Evolutionary conservation across 805 yeast species (phyloP), one percentile per base, ranked within the genome.

Genomic region (Pichia deserticola): DNA sequence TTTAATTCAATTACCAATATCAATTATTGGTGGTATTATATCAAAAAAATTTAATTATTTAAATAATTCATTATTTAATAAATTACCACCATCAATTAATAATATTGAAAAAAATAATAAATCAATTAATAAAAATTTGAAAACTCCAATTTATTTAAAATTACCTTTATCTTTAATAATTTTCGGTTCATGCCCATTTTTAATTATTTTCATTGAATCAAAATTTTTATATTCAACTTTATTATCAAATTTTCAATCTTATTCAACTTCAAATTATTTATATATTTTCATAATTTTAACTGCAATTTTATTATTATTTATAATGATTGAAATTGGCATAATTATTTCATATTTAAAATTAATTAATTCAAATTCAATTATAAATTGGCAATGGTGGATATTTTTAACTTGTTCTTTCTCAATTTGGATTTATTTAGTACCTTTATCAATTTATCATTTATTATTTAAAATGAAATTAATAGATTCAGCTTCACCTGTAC

Each of bases 371-470:
- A 66, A 78, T 60, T 80, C 79, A 46, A 77, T 78, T 45, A 69
- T 34, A 8, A 44, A 74, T 56, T 89, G 96, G 96, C 87, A 86
- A 61, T 88, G 96, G 96, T 74, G 82, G 56, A 72, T 89, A 11
- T 88, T 87, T 64, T 64, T 79, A 48, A 78, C 82, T 32, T 87
- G 95, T 5, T 71, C 80, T 1, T 70, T 79, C 5, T 80, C 90
- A 50, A 76, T 86, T 44, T 88, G 89, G 33, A 72, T 83, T 73
- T 87, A 84, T 66, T 73, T 89, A 51, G 79, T 79, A 55, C 64
- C 72, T 8, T 88, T 86, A 62, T 77, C 92, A 6, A 59, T 84
- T 25, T 85, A 84, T 60, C 87, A 89, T 63, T 77, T 79, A 59
- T 59, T 77, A 46, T 69, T 71, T 46, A 74, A 77, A 57, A 70